Evolutionary conservation across 2,329 filamentous ascomycete genomes (phyloP), one percentile per base, ranked within the genome.

Genomic region (Aspergillus sp.): DNA sequence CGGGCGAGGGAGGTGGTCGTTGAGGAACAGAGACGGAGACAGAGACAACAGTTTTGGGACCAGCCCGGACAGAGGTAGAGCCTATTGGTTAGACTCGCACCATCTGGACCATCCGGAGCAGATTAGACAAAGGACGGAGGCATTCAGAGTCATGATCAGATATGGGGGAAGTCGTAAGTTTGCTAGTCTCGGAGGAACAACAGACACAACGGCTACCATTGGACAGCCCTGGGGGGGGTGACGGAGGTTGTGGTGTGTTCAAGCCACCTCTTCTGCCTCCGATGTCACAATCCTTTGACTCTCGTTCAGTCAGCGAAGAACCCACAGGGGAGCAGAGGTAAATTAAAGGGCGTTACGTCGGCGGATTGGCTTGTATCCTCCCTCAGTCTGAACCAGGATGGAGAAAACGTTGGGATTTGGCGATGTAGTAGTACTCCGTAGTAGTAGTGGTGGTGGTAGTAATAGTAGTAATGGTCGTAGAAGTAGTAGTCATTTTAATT

Each of bases 101-200:
- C 35, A 44, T 26, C 40, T 49, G 41, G 38, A 20, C 17, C 20
- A 16, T 10, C 24, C 33, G 13, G 45, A 38, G 26, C 10, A 44
- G 13, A 35, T 17, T 22, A 42, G 40, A 13, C 40, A 22, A 42
- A 19, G 13, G 26, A 3, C 10, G n/a, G 32, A 36, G 24, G 6
- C 22, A n/a, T 13, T 40, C 16, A 22, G 8, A 38, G 32, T 50
- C 38, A 50, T 26, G 24, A 41, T 49, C 26, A 30, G n/a, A 24
- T 10, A 38, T 30, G 40, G 40, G 33, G 19, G 11, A 49, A 26
- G n/a, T 50, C 38, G 14, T 50, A 41, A 44, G 26, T 50, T 50
- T 24, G 19, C 26, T 45, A 43, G 24, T 50, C 47, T 36, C 20
- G 26, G 26, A 1, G 22, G 26, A 22, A 22, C 7, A 10, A 22